Evolutionary conservation across 2,329 filamentous ascomycete genomes (phyloP).

Genomic region (Diaporthe velutina): DNA sequence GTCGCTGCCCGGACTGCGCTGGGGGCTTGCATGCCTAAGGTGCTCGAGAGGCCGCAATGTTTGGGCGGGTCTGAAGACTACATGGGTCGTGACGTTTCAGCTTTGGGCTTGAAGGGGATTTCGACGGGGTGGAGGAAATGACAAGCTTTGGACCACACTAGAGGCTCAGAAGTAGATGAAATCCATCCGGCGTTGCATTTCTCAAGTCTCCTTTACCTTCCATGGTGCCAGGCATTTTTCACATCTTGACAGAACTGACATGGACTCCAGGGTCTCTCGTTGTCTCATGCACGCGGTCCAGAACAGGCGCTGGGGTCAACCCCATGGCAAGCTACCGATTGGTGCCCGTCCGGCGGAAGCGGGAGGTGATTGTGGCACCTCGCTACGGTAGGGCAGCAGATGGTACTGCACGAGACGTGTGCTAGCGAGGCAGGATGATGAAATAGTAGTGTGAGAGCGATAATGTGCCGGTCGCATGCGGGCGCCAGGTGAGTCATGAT

Average conservation of each 20-base stretch:
- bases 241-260: not conserved
- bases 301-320: not conserved
- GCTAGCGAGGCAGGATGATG: conserved; percentile 29
- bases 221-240: not conserved
- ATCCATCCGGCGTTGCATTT: not conserved
- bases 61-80: not conserved
- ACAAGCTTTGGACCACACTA: not conserved
- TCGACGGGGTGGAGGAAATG: too few relatives aligned
- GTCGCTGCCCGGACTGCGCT: not conserved
- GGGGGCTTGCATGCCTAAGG: not conserved
- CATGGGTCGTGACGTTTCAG: not conserved
- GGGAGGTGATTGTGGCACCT: conserved; percentile 7
- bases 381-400: conserved; percentile 4
- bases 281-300: not conserved
- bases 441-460: conserved; percentile 21
- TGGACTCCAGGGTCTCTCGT: too few relatives aligned
- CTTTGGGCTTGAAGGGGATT: not conserved
- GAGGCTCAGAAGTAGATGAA: not conserved
- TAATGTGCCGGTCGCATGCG: conserved; percentile 11
- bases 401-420: not conserved
- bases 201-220: not conserved
- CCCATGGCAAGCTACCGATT: not conserved
- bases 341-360: conserved; percentile 7
- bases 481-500: conserved; percentile 25
- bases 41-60: too few relatives aligned